Evolutionary conservation across 495 filamentous ascomycete species (phyloP), one percentile per base, ranked within the genome.

Genomic region (Talaromyces wortmannii): DNA sequence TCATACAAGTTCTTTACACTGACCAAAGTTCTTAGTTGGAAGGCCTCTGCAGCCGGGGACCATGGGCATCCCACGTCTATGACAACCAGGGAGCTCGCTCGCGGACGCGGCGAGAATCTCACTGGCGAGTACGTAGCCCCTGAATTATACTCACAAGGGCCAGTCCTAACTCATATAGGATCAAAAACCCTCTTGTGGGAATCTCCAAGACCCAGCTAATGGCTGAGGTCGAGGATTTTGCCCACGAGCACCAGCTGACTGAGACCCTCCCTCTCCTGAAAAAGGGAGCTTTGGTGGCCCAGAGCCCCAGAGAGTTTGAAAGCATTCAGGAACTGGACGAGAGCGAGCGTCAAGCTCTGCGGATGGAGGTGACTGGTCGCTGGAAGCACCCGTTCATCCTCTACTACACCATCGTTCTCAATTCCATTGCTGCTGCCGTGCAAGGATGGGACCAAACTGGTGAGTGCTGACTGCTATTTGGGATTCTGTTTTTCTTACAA

Each of bases 361-460:
- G 63, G 31, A 59, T 78, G 43, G 87, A 91, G 59, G 64, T 74
- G 16, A 71, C 76, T 8, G 78, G 84, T 65, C 81, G 83, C 56
- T 90, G 86, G 85, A 74, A 80, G 31, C 80, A 87, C 18, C 85
- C 87, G 7, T 62, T 55, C 57, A 73, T 70, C n/a, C 69, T 90
- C 11, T 84, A 82, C 66, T 74, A 83, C 56, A 87, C 85, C 52
- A 85, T 91, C 58, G 64, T 78, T 17, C 77, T 85, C 32, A 86
- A 84, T 64, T 88, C 86, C 16, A 82, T 91, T 50, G 86, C 82
- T n/a, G 88, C 88, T 13, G 86, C 86, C 12, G 82, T 69, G 18
- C 67, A 67, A 55, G 85, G 85, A 31, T 88, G 84, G 83, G 83
- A 87, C 61, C 84, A 87, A 46, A 16, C 17, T 23, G 8, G 15